Evolutionary conservation across 164 flowering plant species (phyloP).

Genomic region (Chloranthus sessilifolius): DNA sequence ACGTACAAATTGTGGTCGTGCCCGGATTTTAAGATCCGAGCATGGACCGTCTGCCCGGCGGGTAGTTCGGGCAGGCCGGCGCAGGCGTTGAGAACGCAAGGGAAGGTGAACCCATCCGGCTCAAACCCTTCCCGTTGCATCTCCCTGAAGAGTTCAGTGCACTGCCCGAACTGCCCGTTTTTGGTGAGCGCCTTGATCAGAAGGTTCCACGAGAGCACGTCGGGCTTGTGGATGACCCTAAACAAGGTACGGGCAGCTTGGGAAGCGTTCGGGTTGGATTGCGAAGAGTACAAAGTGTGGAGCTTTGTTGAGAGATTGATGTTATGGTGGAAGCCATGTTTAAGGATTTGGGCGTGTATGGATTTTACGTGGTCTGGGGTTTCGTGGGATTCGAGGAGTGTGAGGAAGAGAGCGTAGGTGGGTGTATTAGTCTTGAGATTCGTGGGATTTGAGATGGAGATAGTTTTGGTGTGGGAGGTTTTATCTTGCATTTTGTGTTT

Average conservation of each 20-base stretch:
- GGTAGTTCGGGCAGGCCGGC: slow-evolving; percentile 46
- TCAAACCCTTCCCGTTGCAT: slow-evolving; percentile 39
- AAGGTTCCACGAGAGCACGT: slow-evolving; percentile 52
- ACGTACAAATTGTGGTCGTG: slow-evolving; percentile 30
- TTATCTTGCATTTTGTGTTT: too few relatives aligned
- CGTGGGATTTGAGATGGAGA: background rate
- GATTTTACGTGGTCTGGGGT: slow-evolving; percentile 34
- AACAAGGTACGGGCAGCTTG: slow-evolving; percentile 33
- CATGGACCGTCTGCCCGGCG: slow-evolving; percentile 43
- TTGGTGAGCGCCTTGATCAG: slow-evolving; percentile 49
- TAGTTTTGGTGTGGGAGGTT: too few relatives aligned
- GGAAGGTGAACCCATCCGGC: slow-evolving; percentile 49
- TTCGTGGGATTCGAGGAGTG: too few relatives aligned
- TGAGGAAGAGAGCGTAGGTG: too few relatives aligned
- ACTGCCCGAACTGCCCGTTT: slow-evolving; percentile 48
- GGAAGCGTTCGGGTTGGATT: slow-evolving; percentile 33
- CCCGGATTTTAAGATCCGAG: slow-evolving; percentile 35
- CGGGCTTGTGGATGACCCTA: slow-evolving; percentile 38
- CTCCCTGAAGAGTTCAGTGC: slow-evolving; percentile 30
- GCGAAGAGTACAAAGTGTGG: slow-evolving; percentile 40
- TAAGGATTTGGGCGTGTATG: slow-evolving; percentile 50
- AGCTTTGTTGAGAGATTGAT: slow-evolving; percentile 57
- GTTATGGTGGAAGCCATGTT: slow-evolving; percentile 48
- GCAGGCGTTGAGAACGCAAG: slow-evolving; percentile 55
- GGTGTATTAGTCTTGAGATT: background rate